Conservation (phyloP, 2,329 filamentous ascomycete genomes). For the Aspergillus phoenicis region DNA sequence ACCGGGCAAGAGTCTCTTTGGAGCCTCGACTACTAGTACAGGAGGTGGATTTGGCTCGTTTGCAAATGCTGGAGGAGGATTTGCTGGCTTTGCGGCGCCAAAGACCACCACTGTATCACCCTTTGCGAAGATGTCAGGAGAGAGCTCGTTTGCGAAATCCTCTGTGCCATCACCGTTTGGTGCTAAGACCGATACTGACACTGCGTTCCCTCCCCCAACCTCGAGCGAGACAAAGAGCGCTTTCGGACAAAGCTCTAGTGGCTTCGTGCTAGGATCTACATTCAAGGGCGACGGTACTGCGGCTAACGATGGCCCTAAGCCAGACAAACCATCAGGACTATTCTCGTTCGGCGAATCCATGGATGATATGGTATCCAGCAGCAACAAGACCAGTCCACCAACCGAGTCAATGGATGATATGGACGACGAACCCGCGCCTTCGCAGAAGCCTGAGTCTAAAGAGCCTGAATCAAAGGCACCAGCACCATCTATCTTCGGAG, state of each 20-base stretch:
- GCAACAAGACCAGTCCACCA: conserved; percentile 36
- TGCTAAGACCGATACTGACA: conserved; percentile 23
- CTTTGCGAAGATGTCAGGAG: conserved; percentile 31
- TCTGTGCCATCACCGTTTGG: conserved; percentile 37
- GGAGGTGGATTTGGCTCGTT: conserved; percentile 42
- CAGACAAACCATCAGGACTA: conserved; percentile 36
- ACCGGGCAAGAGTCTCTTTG: conserved; percentile 31
- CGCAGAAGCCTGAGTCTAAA: conserved; percentile 28
- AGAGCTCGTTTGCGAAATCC: conserved; percentile 33
- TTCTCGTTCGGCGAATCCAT: conserved; percentile 46
- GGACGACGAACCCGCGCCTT: conserved; percentile 32
- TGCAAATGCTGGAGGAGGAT: conserved; percentile 29
- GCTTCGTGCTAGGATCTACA: conserved; percentile 48
- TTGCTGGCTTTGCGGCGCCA: conserved; percentile 27
- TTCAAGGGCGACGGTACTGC: conserved; percentile 49
- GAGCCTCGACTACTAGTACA: conserved; percentile 20
- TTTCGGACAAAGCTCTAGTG: conserved; percentile 32
- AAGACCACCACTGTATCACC: conserved; percentile 27
- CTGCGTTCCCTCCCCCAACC: conserved; percentile 34
- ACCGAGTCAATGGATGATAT: conserved; percentile 42
- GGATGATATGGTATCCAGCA: conserved; percentile 42
- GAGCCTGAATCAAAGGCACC: conserved; percentile 22
- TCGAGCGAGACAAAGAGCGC: conserved; percentile 29
- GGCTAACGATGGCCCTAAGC: conserved; percentile 43
- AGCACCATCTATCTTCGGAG: conserved; percentile 31